These are phyloP conservation scores for Tetradesmus obliquus DNA, from an alignment of 139 green algal species.

Conservation along the genomic window DNA sequence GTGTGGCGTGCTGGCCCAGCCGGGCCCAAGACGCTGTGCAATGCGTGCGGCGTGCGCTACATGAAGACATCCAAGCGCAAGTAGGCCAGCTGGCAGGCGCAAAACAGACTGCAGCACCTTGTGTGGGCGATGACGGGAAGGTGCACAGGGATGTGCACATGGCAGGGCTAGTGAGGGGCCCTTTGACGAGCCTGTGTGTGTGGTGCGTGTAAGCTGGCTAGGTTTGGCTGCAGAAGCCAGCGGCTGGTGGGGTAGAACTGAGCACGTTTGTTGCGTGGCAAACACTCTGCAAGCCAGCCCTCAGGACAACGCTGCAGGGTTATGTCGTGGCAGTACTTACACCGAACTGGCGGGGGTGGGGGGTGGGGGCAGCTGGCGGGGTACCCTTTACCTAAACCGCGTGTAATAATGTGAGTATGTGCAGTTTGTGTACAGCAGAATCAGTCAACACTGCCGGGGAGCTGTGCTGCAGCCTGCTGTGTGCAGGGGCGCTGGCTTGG, in stretches of 20 bases:
- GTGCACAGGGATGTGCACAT: constrained; percentile 50
- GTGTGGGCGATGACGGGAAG: not conserved
- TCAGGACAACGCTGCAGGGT: not conserved
- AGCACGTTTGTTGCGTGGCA: not conserved
- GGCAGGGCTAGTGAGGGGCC: constrained; percentile 45
- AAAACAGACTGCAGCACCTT: not conserved
- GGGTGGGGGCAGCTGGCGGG: no score
- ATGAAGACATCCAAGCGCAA: constrained; percentile 70
- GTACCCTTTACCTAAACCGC: not conserved
- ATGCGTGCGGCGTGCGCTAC: constrained; percentile 84
- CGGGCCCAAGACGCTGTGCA: constrained; percentile 89
- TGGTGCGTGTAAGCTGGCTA: not conserved
- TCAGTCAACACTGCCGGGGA: not conserved
- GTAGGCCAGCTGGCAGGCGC: not conserved
- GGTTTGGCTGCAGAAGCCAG: not conserved
- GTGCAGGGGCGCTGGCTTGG: not conserved
- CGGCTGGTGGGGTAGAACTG: not conserved
- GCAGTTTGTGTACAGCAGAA: not conserved
- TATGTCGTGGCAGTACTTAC: not conserved
- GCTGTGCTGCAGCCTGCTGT: not conserved
- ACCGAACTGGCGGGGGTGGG: not conserved
- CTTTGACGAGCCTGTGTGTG: not conserved
- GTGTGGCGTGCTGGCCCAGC: constrained; percentile 82
- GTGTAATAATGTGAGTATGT: not conserved
- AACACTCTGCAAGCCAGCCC: not conserved